Base-by-base conservation (phyloP, 306 rosid species). In the Potentilla sterilis region DNA sequence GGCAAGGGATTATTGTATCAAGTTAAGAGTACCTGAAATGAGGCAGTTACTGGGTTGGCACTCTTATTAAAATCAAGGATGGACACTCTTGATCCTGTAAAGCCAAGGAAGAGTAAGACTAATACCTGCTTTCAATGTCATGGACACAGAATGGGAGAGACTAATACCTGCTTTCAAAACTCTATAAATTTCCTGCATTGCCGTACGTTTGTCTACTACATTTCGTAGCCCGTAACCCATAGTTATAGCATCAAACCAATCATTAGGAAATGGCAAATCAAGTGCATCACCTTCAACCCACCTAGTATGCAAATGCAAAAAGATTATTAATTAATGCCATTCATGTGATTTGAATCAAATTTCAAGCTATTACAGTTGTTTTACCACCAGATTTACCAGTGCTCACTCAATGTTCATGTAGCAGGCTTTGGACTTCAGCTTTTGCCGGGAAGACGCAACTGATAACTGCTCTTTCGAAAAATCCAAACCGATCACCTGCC, bases 261-360 rank as follows among this genome's bases (percentile, higher is more conserved):
- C 87, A 80, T 89, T 96, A 69, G 85, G 22, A 73, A 85, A 96
- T 63, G 97, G 98, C 86, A 96, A 88, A 74, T 89, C 81, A 78
- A 92, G 91, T 41, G 99, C 98, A 83, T 96, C 96, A 65, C 98
- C 97, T 88, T 96, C 91, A 67, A 96, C 78, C 99, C 99, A 90
- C 86, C 99, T 88, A 81, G 44, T 18, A 73, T 12, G 64, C 76
- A 84, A 85, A 68, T 70, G 78, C 82, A 76, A 9, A 37, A 59
- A 8, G 9, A 65, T 66, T 61, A 77, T 59, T 12, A 38, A 67
- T 57, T 63, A 55, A 55, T 35, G 44, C 4, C 57, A 59, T 9
- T 75, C 57, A 14, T 22, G 15, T 54, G 78, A 65, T 73, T 12
- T 58, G 54, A 24, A 43, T 10, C 8, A 1, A 15, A 24, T 11